These are phyloP conservation scores for Claviceps humidiphila DNA, from an alignment of 2,329 filamentous ascomycete genomes.

Conservation along the genomic window DNA sequence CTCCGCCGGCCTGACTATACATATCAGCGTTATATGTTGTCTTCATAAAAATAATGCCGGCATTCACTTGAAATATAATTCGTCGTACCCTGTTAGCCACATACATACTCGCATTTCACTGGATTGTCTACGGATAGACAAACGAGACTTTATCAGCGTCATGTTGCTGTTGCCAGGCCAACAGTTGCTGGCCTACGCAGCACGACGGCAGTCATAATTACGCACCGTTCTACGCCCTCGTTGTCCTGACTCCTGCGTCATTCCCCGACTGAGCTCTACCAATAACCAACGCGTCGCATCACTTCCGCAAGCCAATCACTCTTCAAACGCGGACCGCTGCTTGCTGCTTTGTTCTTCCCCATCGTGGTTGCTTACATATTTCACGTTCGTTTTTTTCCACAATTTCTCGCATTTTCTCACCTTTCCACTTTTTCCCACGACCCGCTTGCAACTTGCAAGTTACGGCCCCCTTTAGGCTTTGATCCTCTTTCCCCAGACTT, in stretches of 20 bases:
- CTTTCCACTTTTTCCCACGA: not conserved
- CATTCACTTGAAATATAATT: no score
- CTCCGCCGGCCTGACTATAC: no score
- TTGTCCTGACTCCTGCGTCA: not conserved
- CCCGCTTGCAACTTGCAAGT: no score
- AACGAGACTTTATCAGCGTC: no score
- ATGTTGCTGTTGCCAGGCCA: no score
- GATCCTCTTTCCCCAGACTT: not conserved
- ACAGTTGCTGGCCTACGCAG: no score
- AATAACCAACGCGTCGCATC: slow-evolving; percentile 1
- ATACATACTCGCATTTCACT: no score
- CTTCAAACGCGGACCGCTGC: not conserved
- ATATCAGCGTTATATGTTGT: no score
- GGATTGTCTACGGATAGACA: no score
- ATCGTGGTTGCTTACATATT: not conserved
- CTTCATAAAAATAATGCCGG: no score
- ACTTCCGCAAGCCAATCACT: not conserved
- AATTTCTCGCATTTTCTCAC: not conserved
- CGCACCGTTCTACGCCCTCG: not conserved
- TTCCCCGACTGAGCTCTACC: not conserved
- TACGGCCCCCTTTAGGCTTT: not conserved
- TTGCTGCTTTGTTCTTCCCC: not conserved
- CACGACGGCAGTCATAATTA: no score
- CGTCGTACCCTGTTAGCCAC: no score
- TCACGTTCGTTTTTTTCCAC: not conserved